Conservation (phyloP, 2,329 filamentous ascomycete species). For the Paraconiothyrium brasiliense region DNA sequence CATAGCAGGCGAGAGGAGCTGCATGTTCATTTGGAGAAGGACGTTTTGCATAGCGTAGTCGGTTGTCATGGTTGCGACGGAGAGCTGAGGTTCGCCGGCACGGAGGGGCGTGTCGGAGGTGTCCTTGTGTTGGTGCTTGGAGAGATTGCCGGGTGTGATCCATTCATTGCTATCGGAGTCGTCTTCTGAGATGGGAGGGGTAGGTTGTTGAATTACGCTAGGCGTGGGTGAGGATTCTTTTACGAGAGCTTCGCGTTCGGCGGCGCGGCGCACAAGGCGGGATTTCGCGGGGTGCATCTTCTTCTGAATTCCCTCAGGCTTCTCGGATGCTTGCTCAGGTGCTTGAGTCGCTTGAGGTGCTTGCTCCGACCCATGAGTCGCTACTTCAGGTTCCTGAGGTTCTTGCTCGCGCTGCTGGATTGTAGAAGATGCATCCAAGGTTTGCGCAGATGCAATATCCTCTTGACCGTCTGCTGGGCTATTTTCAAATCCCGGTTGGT, state of each 20-base stretch:
- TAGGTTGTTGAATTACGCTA: constrained; percentile 24
- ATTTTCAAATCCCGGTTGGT: background rate
- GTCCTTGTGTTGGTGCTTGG: constrained; percentile 80
- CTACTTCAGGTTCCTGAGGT: background rate
- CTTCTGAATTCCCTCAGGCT: background rate
- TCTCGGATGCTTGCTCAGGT: background rate
- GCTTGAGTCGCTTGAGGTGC: background rate
- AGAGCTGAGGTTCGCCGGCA: constrained; percentile 68
- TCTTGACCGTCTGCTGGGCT: background rate
- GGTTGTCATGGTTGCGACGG: constrained; percentile 90
- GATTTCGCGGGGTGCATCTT: constrained; percentile 6
- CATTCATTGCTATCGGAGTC: constrained; percentile 71
- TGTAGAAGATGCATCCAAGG: background rate
- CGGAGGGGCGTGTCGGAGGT: constrained; percentile 55
- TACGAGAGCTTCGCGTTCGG: constrained; percentile 4
- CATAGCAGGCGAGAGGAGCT: constrained; percentile 81
- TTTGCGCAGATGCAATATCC: background rate
- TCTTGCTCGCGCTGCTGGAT: background rate
- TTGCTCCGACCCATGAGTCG: background rate
- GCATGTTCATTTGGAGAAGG: constrained; percentile 90
- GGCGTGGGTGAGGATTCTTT: background rate
- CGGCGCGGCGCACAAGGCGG: constrained; percentile 5
- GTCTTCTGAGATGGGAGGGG: constrained; percentile 29
- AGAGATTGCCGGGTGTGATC: constrained; percentile 94
- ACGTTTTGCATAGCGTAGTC: constrained; percentile 99